Evolutionary conservation across 2,329 filamentous ascomycete genomes (phyloP).

Genomic region (Arthrobotrys iridis): DNA sequence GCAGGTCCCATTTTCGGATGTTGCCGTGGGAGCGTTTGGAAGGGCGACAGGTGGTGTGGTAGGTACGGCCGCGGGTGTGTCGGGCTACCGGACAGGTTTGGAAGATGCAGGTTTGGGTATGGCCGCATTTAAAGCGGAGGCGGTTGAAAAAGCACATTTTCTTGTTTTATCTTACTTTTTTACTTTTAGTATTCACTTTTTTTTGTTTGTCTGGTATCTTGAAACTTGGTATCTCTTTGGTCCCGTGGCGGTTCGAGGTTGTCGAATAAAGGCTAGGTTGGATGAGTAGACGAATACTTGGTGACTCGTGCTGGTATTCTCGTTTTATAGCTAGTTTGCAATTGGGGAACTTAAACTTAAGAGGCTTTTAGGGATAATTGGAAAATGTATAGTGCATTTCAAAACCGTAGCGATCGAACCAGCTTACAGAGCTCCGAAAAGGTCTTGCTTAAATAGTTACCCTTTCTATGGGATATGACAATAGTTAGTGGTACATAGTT

Average conservation of each 20-base stretch:
- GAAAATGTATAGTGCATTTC: background rate
- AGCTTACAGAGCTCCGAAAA: background rate
- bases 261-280: background rate
- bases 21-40: constrained; percentile 16
- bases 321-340: background rate
- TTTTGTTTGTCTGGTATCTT: background rate
- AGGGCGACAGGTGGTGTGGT: constrained; percentile 39
- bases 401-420: constrained; percentile 13
- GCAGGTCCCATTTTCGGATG: constrained; percentile 28
- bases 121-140: constrained; percentile 51
- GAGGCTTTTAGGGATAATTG: background rate
- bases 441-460: constrained; percentile 1
- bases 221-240: too few species aligned
- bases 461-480: too few species aligned
- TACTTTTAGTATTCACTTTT: background rate
- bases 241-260: background rate
- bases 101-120: constrained; percentile 47
- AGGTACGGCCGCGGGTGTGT: constrained; percentile 18
- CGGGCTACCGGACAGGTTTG: constrained; percentile 31
- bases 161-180: background rate
- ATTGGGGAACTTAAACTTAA: background rate
- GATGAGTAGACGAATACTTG: background rate
- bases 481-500: too few species aligned
- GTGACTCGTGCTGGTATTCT: background rate
- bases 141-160: constrained; percentile 53